These are phyloP conservation scores for Alternaria ethzedia DNA, from an alignment of 2,329 filamentous ascomycete species.

Conservation along the genomic window DNA sequence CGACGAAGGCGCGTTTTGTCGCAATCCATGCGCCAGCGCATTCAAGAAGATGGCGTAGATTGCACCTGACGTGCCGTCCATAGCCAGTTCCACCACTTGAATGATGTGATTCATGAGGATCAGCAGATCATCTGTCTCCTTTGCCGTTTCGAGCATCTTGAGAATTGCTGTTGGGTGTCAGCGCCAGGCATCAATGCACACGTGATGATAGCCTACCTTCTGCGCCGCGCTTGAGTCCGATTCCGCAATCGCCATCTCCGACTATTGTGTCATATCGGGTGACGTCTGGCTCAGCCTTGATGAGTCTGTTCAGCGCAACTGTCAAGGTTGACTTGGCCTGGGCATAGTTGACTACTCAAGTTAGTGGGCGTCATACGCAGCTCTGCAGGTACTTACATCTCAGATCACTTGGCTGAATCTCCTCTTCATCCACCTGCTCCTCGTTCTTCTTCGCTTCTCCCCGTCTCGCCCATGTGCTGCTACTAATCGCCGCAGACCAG, in stretches of 20 bases:
- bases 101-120: slow-evolving; percentile 67
- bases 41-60: slow-evolving; percentile 91
- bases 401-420: slow-evolving; percentile 61
- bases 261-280: slow-evolving; percentile 79
- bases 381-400: slow-evolving; percentile 49
- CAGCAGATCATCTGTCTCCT: slow-evolving; percentile 63
- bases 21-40: slow-evolving; percentile 73
- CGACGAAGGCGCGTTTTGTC: slow-evolving; percentile 58
- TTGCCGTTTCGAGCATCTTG: slow-evolving; percentile 49
- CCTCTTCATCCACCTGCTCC: slow-evolving; percentile 49
- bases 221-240: slow-evolving; percentile 85
- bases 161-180: slow-evolving; percentile 49
- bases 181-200: slow-evolving; percentile 21
- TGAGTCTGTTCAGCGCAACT: slow-evolving; percentile 65
- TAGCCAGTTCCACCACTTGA: slow-evolving; percentile 69
- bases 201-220: slow-evolving; percentile 60
- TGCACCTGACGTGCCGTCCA: slow-evolving; percentile 79
- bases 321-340: slow-evolving; percentile 60
- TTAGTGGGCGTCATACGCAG: slow-evolving; percentile 11
- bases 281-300: slow-evolving; percentile 69
- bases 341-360: slow-evolving; percentile 57
- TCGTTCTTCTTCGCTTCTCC: slow-evolving; percentile 52
- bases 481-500: slow-evolving; percentile 67
- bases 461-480: slow-evolving; percentile 64
- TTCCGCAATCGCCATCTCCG: slow-evolving; percentile 89